Evolutionary conservation across 1,139 yeast genomes (phyloP).

Genomic region (Sugiyamaella xylanicola): DNA sequence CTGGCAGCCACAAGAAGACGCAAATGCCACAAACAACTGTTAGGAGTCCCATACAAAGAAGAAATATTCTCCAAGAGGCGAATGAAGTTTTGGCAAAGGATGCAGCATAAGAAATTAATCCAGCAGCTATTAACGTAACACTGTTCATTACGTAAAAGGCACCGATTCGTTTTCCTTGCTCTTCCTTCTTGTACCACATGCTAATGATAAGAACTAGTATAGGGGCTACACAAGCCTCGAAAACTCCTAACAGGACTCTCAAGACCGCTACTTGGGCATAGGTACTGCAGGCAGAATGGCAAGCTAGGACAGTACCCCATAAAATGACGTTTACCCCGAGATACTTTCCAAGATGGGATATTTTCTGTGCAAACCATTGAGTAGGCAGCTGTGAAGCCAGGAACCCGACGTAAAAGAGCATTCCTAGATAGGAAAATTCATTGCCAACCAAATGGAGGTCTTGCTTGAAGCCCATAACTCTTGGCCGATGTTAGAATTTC

Average conservation of each 20-base stretch:
- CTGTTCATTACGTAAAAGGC: constrained; percentile 32
- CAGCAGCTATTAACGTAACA: constrained; percentile 42
- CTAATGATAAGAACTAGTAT: constrained; percentile 31
- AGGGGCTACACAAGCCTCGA: constrained; percentile 46
- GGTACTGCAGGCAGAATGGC: constrained; percentile 49
- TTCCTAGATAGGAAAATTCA: constrained; percentile 58
- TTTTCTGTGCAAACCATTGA: constrained; percentile 52
- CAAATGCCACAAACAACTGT: constrained; percentile 12
- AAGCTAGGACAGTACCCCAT: constrained; percentile 52
- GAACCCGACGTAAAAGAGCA: constrained; percentile 60
- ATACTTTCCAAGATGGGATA: constrained; percentile 54
- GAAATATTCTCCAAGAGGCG: constrained; percentile 16
- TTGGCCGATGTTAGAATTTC: too few species aligned
- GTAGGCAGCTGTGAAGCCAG: constrained; percentile 57
- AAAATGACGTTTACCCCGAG: constrained; percentile 47
- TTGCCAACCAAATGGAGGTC: constrained; percentile 44
- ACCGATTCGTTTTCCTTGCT: constrained; percentile 28
- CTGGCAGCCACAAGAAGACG: constrained; percentile 13
- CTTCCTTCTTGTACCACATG: constrained; percentile 35
- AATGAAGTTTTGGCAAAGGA: constrained; percentile 31
- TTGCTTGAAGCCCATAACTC: constrained; percentile 55
- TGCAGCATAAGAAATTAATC: constrained; percentile 47
- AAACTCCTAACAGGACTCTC: constrained; percentile 53
- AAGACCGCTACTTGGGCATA: constrained; percentile 52
- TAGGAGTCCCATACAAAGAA: constrained; percentile 11